Conservation (phyloP, 371 early-diverging fungal genomes). For the Mortierella sp. region DNA sequence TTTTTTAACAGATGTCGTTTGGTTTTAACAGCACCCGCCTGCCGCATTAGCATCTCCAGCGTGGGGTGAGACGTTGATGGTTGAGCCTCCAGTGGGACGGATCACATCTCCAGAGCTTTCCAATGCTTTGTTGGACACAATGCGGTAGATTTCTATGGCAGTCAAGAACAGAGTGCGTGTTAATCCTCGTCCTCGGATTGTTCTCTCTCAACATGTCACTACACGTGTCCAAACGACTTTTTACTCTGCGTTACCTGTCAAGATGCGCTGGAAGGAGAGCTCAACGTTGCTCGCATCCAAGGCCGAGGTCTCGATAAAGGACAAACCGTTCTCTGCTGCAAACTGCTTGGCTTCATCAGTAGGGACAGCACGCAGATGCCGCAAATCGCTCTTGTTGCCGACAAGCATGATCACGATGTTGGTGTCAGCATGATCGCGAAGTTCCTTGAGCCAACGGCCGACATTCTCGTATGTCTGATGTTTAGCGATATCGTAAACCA, state of each 20-base stretch:
- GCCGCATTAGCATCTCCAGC: conserved; percentile 72
- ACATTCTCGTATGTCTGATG: conserved; percentile 96
- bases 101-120: conserved; percentile 76
- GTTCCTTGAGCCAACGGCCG: conserved; percentile 97
- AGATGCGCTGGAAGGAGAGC: conserved; percentile 90
- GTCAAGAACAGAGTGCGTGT: neutral
- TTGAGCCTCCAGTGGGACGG: conserved; percentile 79
- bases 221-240: neutral
- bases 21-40: conserved; percentile 76
- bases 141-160: conserved; percentile 85
- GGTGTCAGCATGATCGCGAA: conserved; percentile 97
- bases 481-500: conserved; percentile 99
- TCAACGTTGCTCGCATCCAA: conserved; percentile 96
- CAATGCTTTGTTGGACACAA: conserved; percentile 92
- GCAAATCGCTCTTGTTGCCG: conserved; percentile 99
- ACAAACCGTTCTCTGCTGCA: conserved; percentile 92
- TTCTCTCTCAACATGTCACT: neutral
- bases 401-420: conserved; percentile 99
- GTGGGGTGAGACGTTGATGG: conserved; percentile 76
- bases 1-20: too few species aligned
- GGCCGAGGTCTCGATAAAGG: conserved; percentile 97
- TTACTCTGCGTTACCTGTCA: conserved; percentile 78
- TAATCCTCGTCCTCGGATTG: too few species aligned
- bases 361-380: conserved; percentile 94
- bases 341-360: conserved; percentile 97